Evolutionary conservation across 2,329 filamentous ascomycete genomes (phyloP).

Genomic region (Coniochaeta hoffmannii): DNA sequence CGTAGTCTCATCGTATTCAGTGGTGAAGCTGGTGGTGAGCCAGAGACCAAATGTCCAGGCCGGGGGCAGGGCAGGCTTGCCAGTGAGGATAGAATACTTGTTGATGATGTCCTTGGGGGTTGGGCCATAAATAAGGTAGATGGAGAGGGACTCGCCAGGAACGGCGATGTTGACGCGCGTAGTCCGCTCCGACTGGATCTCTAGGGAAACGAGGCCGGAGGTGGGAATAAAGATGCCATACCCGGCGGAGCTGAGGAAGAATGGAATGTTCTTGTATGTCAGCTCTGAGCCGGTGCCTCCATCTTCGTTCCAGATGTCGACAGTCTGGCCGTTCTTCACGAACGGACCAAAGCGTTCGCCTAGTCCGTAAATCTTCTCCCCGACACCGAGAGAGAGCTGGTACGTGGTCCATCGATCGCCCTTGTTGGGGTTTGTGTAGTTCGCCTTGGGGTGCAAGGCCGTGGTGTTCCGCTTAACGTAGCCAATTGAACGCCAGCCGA

Average conservation of each 20-base stretch:
- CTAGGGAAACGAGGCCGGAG: constrained; percentile 60
- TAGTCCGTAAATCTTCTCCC: constrained; percentile 65
- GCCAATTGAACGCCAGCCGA: constrained; percentile 48
- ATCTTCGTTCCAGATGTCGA: constrained; percentile 58
- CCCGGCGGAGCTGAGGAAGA: constrained; percentile 62
- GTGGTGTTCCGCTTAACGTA: constrained; percentile 43
- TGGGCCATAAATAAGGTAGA: constrained; percentile 65
- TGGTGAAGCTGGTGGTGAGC: constrained; percentile 73
- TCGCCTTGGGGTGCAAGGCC: constrained; percentile 39
- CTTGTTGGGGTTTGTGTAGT: constrained; percentile 48
- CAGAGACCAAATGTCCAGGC: constrained; percentile 71
- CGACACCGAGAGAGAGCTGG: constrained; percentile 33
- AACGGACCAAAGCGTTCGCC: constrained; percentile 72
- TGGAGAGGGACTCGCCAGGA: constrained; percentile 62
- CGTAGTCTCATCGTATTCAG: constrained; percentile 64
- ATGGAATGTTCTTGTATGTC: constrained; percentile 65
- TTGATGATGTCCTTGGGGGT: constrained; percentile 64
- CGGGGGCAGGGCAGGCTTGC: constrained; percentile 56
- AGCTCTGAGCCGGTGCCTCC: constrained; percentile 62
- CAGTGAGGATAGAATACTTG: constrained; percentile 61
- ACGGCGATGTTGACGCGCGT: constrained; percentile 63
- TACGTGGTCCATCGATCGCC: neutral
- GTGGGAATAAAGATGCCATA: constrained; percentile 73
- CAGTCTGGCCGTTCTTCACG: constrained; percentile 65
- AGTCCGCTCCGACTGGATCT: constrained; percentile 67